Percentiles rank a stretch among this genome's conserved stretches.
Evolutionary conservation across 805 yeast species (phyloP).

Genomic region (Brettanomyces nanus): DNA sequence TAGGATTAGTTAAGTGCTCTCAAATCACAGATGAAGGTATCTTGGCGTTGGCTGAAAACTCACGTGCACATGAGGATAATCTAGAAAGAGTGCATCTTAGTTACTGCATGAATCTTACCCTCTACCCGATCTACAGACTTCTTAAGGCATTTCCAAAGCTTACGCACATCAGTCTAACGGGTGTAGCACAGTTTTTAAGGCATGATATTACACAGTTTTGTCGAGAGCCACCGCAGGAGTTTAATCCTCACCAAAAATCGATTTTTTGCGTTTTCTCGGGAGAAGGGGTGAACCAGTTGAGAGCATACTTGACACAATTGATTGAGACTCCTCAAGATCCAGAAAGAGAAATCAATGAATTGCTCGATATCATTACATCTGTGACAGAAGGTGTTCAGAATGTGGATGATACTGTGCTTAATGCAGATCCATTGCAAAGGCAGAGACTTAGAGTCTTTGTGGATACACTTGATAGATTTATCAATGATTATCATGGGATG

Average conservation of each 20-base stretch:
- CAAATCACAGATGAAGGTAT: conserved; percentile 83
- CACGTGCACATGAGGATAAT: conserved; percentile 58
- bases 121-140: conserved; percentile 68
- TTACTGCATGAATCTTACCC: conserved; percentile 74
- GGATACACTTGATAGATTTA: conserved; percentile 20
- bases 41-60: conserved; percentile 48
- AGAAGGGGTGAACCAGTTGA: conserved; percentile 68
- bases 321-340: conserved; percentile 26
- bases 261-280: conserved; percentile 93
- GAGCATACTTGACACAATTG: conserved; percentile 50
- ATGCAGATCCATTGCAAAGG: conserved; percentile 14
- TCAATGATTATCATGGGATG: conserved; percentile 22
- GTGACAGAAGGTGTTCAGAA: conserved; percentile 17
- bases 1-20: conserved; percentile 87
- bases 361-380: conserved; percentile 22
- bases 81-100: conserved; percentile 90
- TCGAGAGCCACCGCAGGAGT: conserved; percentile 88
- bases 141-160: conserved; percentile 75
- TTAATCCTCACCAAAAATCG: conserved; percentile 75
- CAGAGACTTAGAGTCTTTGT: conserved; percentile 22
- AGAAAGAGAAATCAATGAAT: conserved; percentile 24
- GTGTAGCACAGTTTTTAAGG: conserved; percentile 82
- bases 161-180: conserved; percentile 88
- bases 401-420: conserved; percentile 12
- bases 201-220: conserved; percentile 80